Evolutionary conservation across 1,284 basidiomycete species (phyloP).

Genomic region (Earliella scabrosa): DNA sequence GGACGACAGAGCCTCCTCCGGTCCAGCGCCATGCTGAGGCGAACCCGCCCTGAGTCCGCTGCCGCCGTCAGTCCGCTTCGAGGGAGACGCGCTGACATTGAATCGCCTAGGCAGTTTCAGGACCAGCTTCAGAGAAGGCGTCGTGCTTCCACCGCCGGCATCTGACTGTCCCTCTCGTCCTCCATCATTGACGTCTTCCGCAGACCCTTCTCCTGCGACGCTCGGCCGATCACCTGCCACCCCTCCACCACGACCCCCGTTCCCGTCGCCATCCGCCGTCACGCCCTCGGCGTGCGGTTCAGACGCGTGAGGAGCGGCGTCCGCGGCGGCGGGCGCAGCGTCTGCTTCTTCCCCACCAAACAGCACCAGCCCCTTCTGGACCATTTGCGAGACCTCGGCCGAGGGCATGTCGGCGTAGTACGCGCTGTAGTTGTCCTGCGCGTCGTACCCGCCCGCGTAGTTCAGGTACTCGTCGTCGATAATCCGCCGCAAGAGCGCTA

Average conservation of each 20-base stretch:
- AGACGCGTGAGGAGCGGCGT: too few species aligned
- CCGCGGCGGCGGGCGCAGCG: neutral
- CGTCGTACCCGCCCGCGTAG: constrained; percentile 33
- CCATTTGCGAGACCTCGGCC: constrained; percentile 29
- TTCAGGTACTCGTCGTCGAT: constrained; percentile 23
- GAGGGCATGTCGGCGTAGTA: constrained; percentile 34
- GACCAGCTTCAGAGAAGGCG: neutral
- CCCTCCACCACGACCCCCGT: neutral
- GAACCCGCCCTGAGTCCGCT: too few species aligned
- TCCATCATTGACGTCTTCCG: constrained; percentile 7
- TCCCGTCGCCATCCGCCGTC: neutral
- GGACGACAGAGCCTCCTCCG: neutral
- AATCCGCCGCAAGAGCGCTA: constrained; percentile 19
- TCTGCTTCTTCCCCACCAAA: constrained; percentile 12
- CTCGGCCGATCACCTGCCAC: neutral
- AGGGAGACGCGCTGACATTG: neutral
- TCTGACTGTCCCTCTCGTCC: neutral
- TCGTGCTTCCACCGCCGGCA: neutral
- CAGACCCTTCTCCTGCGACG: constrained; percentile 4
- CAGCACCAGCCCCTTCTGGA: constrained; percentile 27
- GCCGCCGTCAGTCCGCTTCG: too few species aligned
- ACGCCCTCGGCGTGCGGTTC: too few species aligned
- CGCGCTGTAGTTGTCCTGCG: constrained; percentile 16
- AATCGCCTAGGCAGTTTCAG: constrained; percentile 4
- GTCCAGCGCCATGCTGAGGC: neutral